Evolutionary conservation across 78 protist species (phyloP), one percentile per base, ranked within the genome.

Genomic region (Chrysochromulina parva): DNA sequence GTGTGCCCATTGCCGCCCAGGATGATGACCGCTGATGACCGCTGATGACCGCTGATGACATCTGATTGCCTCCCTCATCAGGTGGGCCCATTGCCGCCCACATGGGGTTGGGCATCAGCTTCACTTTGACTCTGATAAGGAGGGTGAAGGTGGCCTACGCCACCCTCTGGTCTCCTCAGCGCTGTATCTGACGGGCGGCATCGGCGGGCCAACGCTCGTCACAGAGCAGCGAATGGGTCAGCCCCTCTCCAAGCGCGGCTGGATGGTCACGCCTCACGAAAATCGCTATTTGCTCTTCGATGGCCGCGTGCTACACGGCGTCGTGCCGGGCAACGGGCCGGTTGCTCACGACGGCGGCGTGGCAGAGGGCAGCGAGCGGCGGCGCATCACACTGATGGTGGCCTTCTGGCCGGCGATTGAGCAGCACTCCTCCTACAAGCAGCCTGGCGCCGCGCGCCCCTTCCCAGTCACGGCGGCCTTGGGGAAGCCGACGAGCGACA

Each of bases 131-230:
- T 76, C 85, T 1, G 85, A 24, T 13, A 9, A 76, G 55, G 85
- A 76, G 85, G 85, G 85, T 20, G n/a, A 1, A 9, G 85, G 85
- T 20, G 85, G 55, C 38, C 55, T 76, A 5, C 85, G 85, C 26
- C 9, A 76, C 55, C 85, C 85, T n/a, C 28, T 76, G 55, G 55
- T 9, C 7, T 19, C 38, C 22, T 1, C 20, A 6, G 85, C 47
- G 38, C 85, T 76, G 19, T 76, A 16, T 20, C 85, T 76, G 17
- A 38, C 38, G 28, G 53, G 6, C 17, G 85, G 28, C 7, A 54
- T 20, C 54, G 85, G 85, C 50, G 85, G 85, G 5, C 85, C 85
- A 17, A 76, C 85, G 62, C 53, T 76, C 47, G 54, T 76, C 85
- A 76, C 85, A 22, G 55, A 24, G 47, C 85, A 76, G 85, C 85